These are phyloP conservation scores for Colletotrichum lentis DNA, from an alignment of 2,329 filamentous ascomycete genomes.

Conservation along the genomic window DNA sequence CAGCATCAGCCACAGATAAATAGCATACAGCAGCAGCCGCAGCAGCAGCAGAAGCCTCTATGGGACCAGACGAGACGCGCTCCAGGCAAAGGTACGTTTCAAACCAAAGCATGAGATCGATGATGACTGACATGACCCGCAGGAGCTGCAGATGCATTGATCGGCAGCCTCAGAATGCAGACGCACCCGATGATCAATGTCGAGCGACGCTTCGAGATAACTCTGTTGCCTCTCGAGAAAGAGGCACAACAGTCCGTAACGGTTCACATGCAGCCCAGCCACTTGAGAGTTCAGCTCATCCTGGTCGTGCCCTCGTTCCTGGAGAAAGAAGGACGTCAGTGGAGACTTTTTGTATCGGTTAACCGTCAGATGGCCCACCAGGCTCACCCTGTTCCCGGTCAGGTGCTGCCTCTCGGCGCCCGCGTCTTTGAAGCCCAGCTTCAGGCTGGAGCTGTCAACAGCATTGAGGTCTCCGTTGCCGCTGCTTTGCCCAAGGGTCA, in stretches of 20 bases:
- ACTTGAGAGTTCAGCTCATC: slow-evolving; percentile 76
- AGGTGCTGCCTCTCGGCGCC: slow-evolving; percentile 62
- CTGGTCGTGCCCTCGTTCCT: slow-evolving; percentile 70
- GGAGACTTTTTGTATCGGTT: slow-evolving; percentile 77
- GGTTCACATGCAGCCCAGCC: slow-evolving; percentile 71
- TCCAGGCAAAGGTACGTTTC: slow-evolving; percentile 53
- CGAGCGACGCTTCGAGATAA: slow-evolving; percentile 68
- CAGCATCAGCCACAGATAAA: slow-evolving; percentile 44
- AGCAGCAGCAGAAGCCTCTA: slow-evolving; percentile 45
- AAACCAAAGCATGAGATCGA: not conserved
- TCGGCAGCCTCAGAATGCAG: slow-evolving; percentile 70
- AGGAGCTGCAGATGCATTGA: slow-evolving; percentile 69
- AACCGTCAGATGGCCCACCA: slow-evolving; percentile 70
- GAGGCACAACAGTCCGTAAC: slow-evolving; percentile 77
- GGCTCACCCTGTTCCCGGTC: slow-evolving; percentile 60
- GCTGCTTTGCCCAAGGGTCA: slow-evolving; percentile 71
- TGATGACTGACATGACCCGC: slow-evolving; percentile 40
- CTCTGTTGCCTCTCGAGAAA: slow-evolving; percentile 70
- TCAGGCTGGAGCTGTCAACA: slow-evolving; percentile 72
- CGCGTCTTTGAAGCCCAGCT: slow-evolving; percentile 80
- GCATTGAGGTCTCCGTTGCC: slow-evolving; percentile 80
- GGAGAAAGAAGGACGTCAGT: slow-evolving; percentile 69
- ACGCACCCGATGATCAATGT: slow-evolving; percentile 73
- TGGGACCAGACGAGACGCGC: slow-evolving; percentile 49
- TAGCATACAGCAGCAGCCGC: slow-evolving; percentile 48